A percentile compares a stretch with the other conserved stretches of the same genome.
Conservation (phyloP, 345 rosid genomes). For the Citrus medica region DNA sequence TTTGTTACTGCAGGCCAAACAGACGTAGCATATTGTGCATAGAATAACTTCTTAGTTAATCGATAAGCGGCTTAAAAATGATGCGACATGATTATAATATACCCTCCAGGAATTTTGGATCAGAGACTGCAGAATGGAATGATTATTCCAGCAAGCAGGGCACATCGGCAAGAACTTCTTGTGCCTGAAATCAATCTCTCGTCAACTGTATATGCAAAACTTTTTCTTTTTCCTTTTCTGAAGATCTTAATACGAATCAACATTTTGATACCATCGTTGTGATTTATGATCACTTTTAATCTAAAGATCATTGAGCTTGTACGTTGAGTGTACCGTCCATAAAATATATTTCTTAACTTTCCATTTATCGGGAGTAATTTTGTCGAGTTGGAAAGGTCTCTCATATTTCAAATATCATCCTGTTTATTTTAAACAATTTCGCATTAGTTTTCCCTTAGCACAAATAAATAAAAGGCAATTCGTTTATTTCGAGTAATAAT, state of each 20-base stretch:
- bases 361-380: background rate
- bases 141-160: conserved; percentile 14
- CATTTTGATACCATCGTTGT: conserved; percentile 4
- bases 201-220: background rate
- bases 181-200: conserved; percentile 4
- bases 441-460: background rate
- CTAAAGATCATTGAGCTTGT: background rate
- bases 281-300: conserved; percentile 11
- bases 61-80: background rate
- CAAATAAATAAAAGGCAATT: background rate
- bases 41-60: background rate
- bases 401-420: background rate
- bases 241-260: conserved; percentile 4
- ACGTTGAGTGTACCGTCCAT: background rate
- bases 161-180: conserved; percentile 4
- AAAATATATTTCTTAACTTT: background rate
- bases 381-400: background rate
- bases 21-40: background rate
- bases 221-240: conserved; percentile 5
- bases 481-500: background rate
- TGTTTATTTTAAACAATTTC: too few relatives aligned
- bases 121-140: conserved; percentile 14
- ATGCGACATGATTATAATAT: too few relatives aligned
- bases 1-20: conserved; percentile 42
- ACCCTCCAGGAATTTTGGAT: background rate